Conservation (phyloP, 768 basidiomycete genomes). For the Rhodotorula diobovata region DNA sequence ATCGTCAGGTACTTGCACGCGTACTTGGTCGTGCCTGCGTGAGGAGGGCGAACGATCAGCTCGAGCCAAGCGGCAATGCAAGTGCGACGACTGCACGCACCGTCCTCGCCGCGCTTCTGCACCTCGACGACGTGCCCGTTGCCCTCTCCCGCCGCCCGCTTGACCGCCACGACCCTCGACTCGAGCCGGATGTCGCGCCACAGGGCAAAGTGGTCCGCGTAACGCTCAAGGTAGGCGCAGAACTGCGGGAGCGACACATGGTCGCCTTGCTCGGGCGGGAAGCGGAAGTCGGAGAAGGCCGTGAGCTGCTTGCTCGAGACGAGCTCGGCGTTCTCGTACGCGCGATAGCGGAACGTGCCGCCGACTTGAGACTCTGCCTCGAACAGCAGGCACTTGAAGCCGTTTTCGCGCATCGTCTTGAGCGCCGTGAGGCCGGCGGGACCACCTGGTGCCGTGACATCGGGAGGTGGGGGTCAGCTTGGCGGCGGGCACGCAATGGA, state of each 20-base stretch:
- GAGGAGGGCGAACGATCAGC: too few species aligned
- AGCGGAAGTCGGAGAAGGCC: conserved; percentile 59
- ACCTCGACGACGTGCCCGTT: conserved; percentile 50
- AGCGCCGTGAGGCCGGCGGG: conserved; percentile 55
- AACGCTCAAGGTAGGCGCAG: conserved; percentile 53
- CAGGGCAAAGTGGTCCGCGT: conserved; percentile 42
- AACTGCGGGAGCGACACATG: conserved; percentile 56
- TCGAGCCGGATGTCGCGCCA: conserved; percentile 46
- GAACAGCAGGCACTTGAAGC: conserved; percentile 52
- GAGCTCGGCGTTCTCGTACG: conserved; percentile 52
- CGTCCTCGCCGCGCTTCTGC: conserved; percentile 39
- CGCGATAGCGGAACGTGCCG: conserved; percentile 52
- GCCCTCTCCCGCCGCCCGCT: conserved; percentile 40
- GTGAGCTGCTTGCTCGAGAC: conserved; percentile 60
- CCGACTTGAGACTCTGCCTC: conserved; percentile 54
- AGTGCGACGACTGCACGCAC: neutral
- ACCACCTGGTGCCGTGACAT: conserved; percentile 49
- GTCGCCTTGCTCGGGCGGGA: conserved; percentile 53
- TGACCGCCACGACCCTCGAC: conserved; percentile 51
- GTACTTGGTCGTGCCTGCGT: conserved; percentile 1
- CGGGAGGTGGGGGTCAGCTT: neutral
- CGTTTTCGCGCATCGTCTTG: conserved; percentile 54
- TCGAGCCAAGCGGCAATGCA: too few species aligned
- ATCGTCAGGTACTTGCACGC: conserved; percentile 49
- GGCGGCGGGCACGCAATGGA: too few species aligned